Base-by-base conservation (phyloP, 306 rosid species). In the Ormosia emarginata region DNA sequence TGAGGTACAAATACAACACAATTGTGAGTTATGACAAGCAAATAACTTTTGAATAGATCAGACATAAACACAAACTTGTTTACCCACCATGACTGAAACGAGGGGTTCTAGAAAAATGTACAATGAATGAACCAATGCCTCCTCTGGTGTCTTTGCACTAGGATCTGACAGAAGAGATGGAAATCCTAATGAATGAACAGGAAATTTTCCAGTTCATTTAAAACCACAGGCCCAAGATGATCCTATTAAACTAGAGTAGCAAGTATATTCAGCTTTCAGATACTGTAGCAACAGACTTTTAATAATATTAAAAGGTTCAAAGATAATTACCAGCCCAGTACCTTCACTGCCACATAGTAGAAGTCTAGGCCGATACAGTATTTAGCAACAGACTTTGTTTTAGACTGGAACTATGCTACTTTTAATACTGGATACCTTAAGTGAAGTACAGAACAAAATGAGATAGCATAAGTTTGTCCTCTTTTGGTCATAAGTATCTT, bases 211-310 rank as follows among this genome's bases (percentile, higher is more conserved):
- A 95, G 88, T 82, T 95, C 98, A 73, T 95, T 98, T 82, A 95
- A 89, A 87, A 95, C 87, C 40, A 98, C 99, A 77, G 97, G 99
- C 78, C 99, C 99, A 87, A 95, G 90, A 89, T 95, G 99, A 89
- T 95, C 99, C 99, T 95, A 98, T 90, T 84, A 95, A 89, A 92
- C 98, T 95, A 93, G 91, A 90, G 86, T 90, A 90, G 99, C 90
- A 92, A 95, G 98, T 95, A 90, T 77, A 91, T 90, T 92, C 90
- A 90, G 91, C 80, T 74, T 90, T 70, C 72, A 82, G 83, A 68
- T 80, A 39, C 32, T 81, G 79, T 67, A 75, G 69, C 44, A 43
- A 77, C 43, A 66, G 74, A 37, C n/a, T 61, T 75, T 36, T 76
- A 64, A 55, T 75, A 68, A 84, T 39, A 37, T 47, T 75, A 88